Percentiles rank a stretch among this genome's conserved stretches.
Evolutionary conservation across 2,329 filamentous ascomycete species (phyloP).

Genomic region (Cladophialophora chaetospira): DNA sequence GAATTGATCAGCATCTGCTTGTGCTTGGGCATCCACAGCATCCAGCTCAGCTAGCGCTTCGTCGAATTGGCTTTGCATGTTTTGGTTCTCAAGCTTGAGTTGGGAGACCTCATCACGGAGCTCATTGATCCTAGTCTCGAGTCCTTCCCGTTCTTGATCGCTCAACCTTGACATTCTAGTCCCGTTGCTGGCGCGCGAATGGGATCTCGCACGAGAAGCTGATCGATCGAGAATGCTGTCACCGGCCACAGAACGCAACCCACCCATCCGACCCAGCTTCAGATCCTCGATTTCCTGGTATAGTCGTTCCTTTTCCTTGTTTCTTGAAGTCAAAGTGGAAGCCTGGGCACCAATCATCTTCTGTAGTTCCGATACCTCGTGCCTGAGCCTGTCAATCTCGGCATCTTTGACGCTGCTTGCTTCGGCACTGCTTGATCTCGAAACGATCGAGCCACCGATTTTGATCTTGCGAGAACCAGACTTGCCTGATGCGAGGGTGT

Average conservation of each 20-base stretch:
- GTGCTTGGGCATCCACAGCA: conserved; percentile 68
- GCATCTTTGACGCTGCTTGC: conserved; percentile 59
- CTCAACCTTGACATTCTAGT: conserved; percentile 66
- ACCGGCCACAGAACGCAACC: conserved; percentile 62
- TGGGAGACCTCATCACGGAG: conserved; percentile 84
- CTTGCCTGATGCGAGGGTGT: conserved; percentile 38
- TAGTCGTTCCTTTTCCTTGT: conserved; percentile 89
- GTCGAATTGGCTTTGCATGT: conserved; percentile 79
- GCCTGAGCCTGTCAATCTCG: conserved; percentile 78
- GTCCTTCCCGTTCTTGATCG: conserved; percentile 79
- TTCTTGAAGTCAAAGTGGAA: conserved; percentile 94
- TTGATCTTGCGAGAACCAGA: conserved; percentile 40
- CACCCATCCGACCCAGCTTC: conserved; percentile 79
- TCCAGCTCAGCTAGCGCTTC: conserved; percentile 79
- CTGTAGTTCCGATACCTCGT: conserved; percentile 88
- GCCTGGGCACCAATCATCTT: conserved; percentile 94
- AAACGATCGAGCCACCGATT: conserved; percentile 41
- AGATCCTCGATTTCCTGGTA: conserved; percentile 98
- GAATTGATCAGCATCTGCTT: conserved; percentile 77
- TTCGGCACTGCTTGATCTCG: conserved; percentile 44
- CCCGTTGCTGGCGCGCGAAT: conserved; percentile 71
- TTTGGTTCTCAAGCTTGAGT: conserved; percentile 85
- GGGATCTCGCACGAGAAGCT: conserved; percentile 78
- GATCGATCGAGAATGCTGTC: conserved; percentile 96
- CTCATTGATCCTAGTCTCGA: conserved; percentile 80